Evolutionary conservation across 2,329 filamentous ascomycete species (phyloP).

Genomic region (Aspergillus sp.): DNA sequence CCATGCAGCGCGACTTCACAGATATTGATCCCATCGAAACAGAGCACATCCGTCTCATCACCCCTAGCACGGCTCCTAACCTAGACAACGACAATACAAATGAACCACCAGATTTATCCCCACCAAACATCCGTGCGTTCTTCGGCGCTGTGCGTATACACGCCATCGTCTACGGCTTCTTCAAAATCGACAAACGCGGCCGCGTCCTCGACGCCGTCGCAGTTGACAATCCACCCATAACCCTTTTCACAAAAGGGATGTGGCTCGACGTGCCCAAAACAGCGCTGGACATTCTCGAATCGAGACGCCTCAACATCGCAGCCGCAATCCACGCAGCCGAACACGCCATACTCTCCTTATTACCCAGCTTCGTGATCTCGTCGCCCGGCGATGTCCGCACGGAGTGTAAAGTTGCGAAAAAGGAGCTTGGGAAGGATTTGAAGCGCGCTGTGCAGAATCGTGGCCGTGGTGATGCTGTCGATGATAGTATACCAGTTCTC

Average conservation of each 20-base stretch:
- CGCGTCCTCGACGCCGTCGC: slow-evolving; percentile 88
- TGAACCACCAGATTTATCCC: slow-evolving; percentile 35
- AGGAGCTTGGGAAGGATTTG: slow-evolving; percentile 73
- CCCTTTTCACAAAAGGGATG: slow-evolving; percentile 82
- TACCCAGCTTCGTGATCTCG: slow-evolving; percentile 88
- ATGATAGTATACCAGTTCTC: slow-evolving; percentile 6
- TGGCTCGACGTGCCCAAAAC: slow-evolving; percentile 87
- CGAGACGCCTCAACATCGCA: slow-evolving; percentile 72
- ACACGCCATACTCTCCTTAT: slow-evolving; percentile 80
- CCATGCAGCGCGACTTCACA: slow-evolving; percentile 86
- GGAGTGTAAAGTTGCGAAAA: slow-evolving; percentile 85
- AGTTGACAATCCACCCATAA: slow-evolving; percentile 89
- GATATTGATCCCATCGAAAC: slow-evolving; percentile 93
- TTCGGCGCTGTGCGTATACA: slow-evolving; percentile 83
- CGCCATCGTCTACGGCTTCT: slow-evolving; percentile 91
- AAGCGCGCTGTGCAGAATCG: slow-evolving; percentile 18
- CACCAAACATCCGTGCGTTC: slow-evolving; percentile 63
- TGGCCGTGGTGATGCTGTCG: slow-evolving; percentile 1
- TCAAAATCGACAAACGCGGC: slow-evolving; percentile 86
- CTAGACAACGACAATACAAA: neutral
- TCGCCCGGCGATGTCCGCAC: slow-evolving; percentile 90
- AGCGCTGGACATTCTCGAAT: slow-evolving; percentile 76
- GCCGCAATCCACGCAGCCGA: slow-evolving; percentile 93
- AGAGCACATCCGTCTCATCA: slow-evolving; percentile 76
- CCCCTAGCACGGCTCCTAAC: slow-evolving; percentile 14